Evolutionary conservation across 371 early-diverging fungal species (phyloP), one percentile per base, ranked within the genome.

Genomic region (Mortierella sp.): DNA sequence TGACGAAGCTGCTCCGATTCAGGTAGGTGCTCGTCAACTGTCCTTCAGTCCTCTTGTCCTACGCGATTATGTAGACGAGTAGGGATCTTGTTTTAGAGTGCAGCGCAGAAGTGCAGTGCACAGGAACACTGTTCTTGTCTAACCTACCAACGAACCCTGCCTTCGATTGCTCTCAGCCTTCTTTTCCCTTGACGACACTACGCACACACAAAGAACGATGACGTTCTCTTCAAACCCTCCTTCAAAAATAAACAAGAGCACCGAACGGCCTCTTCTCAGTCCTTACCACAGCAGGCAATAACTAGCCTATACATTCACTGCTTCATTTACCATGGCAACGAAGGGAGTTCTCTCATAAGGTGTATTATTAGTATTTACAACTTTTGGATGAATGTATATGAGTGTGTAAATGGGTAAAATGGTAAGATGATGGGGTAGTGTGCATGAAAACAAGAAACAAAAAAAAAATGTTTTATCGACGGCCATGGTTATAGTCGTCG

Each of bases 401-500:
- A n/a, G 26, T 59, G 59, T 59, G 28, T 13, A 34, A 31, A 31
- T 31, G 61, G 26, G 57, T 3, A 28, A 57, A 61, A 19, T 28
- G 61, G 61, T 61, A 31, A 31, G 14, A 34, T 61, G 59, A 14
- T 8, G 1, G 14, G 50, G 50, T 50, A n/a, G 5, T 2, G 24
- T 24, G 11, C 0, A 64, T 64, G 40, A 64, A 21, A 37, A 34
- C 14, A 64, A 1, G 8, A 64, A 5, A 31, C 19, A 37, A 37
- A 64, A 11, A n/a, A 55, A 0, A 37, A 37, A 9, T 2, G 14
- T 64, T 26, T 43, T 71, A 71, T 71, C 72, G 53, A 21, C 72
- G 72, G n/a, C 37, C 72, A 9, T 71, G 72, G 1, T 51, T 51
- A 50, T 71, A 71, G 5, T 71, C 72, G 21, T 71, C 77, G 69